Percentiles rank a stretch among this genome's conserved stretches.
phyloP scores from a whole-genome alignment of 768 basidiomycete species.

The Rubroboletus satanas region DNA sequence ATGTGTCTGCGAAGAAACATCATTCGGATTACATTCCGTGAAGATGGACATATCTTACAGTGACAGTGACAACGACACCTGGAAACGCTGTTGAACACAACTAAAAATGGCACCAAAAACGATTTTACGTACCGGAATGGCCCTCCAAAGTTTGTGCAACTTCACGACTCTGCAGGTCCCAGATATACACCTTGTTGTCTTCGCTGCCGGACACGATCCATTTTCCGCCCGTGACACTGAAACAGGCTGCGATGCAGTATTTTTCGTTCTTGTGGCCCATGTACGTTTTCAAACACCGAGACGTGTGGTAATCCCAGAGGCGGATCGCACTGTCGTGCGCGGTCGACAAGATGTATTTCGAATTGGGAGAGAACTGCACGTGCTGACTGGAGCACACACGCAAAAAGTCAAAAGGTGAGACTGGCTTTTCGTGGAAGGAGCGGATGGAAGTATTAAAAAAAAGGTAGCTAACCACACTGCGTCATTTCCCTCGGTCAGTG shows the following conservation, averaged over 20 bases:
- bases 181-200: slow-evolving; percentile 84
- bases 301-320: slow-evolving; percentile 92
- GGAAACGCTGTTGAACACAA: slow-evolving; percentile 6
- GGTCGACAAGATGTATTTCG: slow-evolving; percentile 89
- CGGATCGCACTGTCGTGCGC: slow-evolving; percentile 92
- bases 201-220: slow-evolving; percentile 93
- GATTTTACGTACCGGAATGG: slow-evolving; percentile 53
- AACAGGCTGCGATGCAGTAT: slow-evolving; percentile 81
- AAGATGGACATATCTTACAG: slow-evolving; percentile 50
- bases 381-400: slow-evolving; percentile 55
- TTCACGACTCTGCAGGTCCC: slow-evolving; percentile 87
- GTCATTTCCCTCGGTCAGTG: slow-evolving; percentile 84
- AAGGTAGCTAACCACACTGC: slow-evolving; percentile 60
- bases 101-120: not conserved
- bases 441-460: no score
- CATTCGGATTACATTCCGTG: not conserved
- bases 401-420: not conserved
- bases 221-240: slow-evolving; percentile 79
- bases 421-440: no score
- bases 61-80: slow-evolving; percentile 72
- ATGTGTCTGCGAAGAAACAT: slow-evolving; percentile 55
- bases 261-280: slow-evolving; percentile 77
- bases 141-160: slow-evolving; percentile 77
- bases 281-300: slow-evolving; percentile 88
- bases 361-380: slow-evolving; percentile 93